phyloP scores from a whole-genome alignment of 2,329 filamentous ascomycete genomes.

The Lasiodiplodia gonubiensis region DNA sequence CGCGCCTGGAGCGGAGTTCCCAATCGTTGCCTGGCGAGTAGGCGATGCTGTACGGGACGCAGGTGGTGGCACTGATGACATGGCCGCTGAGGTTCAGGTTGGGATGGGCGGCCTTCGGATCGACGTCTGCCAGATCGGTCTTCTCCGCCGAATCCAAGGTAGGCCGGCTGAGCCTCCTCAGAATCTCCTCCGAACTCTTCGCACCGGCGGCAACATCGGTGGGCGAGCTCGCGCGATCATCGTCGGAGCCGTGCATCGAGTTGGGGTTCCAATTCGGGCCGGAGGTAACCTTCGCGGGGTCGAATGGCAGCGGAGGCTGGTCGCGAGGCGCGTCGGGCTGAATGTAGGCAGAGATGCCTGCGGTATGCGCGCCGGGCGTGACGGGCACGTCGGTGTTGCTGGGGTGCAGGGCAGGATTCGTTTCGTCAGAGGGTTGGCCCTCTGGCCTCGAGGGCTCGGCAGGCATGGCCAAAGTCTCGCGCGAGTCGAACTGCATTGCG shows the following conservation, averaged over 20 bases:
- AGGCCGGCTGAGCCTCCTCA: conserved; percentile 59
- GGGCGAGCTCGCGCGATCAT: conserved; percentile 40
- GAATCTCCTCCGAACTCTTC: conserved; percentile 55
- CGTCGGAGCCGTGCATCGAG: conserved; percentile 42
- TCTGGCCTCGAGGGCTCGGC: conserved; percentile 26
- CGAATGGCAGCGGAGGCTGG: conserved; percentile 38
- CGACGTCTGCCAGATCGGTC: conserved; percentile 52
- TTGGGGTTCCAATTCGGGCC: conserved; percentile 46
- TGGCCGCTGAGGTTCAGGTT: conserved; percentile 64
- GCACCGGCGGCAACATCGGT: conserved; percentile 53
- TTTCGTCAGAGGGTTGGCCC: conserved; percentile 35
- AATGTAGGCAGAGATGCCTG: conserved; percentile 47
- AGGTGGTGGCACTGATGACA: conserved; percentile 68
- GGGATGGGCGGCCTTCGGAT: conserved; percentile 62
- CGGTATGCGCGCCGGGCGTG: conserved; percentile 48
- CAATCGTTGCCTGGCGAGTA: conserved; percentile 61
- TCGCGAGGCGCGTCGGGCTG: conserved; percentile 33
- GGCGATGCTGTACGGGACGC: conserved; percentile 65
- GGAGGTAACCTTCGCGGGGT: conserved; percentile 39
- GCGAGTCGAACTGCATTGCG: conserved; percentile 4
- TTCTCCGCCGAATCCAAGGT: conserved; percentile 43
- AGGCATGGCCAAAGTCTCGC: conserved; percentile 15
- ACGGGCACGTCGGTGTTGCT: conserved; percentile 49
- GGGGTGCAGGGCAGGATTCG: conserved; percentile 48
- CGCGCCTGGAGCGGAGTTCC: conserved; percentile 77